These are phyloP conservation scores for Wickerhamomyces pijperi DNA, from an alignment of 805 yeast species.

Conservation along the genomic window DNA sequence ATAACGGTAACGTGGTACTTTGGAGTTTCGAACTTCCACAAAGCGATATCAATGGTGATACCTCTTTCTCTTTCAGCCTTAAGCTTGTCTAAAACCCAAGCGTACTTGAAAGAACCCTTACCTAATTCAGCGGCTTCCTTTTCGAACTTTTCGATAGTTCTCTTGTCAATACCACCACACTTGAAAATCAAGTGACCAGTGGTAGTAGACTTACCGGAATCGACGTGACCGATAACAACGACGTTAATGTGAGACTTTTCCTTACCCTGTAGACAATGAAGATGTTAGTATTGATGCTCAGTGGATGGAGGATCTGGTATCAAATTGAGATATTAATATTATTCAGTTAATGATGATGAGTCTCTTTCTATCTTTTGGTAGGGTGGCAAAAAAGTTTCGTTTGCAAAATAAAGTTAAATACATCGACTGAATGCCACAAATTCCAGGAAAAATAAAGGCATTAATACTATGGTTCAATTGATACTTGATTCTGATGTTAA, in stretches of 20 bases:
- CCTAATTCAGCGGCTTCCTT: conserved; percentile 98
- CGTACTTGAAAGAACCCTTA: conserved; percentile 97
- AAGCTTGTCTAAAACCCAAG: conserved; percentile 92
- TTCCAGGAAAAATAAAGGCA: no score
- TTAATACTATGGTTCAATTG: no score
- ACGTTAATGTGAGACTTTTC: conserved; percentile 98
- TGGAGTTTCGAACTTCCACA: conserved; percentile 94
- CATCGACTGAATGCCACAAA: no score
- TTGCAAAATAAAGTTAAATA: no score
- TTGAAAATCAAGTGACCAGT: conserved; percentile 98
- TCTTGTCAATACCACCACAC: conserved; percentile 99
- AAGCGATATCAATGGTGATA: conserved; percentile 91
- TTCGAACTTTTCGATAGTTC: conserved; percentile 97
- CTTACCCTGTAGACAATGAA: conserved; percentile 52
- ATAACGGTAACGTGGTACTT: conserved; percentile 87
- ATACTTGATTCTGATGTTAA: neutral
- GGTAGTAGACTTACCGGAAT: conserved; percentile 97
- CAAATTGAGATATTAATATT: neutral
- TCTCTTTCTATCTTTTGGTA: conserved; percentile 1
- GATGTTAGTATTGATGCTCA: neutral
- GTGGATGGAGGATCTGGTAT: conserved; percentile 8
- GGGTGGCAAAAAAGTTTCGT: neutral
- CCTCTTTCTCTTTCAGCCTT: conserved; percentile 98
- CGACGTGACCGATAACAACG: conserved; percentile 99
- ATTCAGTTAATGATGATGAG: neutral